Conservation (phyloP, 352 stramenopile genomes). For the Peronosclerospora sorghi region DNA sequence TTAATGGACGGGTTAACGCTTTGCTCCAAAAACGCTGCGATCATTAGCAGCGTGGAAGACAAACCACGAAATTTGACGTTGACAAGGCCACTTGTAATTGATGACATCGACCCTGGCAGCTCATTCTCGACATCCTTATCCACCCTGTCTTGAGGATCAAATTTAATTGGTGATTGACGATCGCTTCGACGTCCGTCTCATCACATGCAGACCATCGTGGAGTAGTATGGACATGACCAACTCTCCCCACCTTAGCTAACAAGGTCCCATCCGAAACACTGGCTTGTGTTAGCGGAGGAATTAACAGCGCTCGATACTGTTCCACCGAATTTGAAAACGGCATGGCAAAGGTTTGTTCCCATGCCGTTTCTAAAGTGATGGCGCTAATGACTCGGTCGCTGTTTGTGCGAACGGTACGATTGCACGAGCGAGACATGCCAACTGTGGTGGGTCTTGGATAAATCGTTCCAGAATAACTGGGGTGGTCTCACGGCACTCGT, state of each 20-base stretch:
- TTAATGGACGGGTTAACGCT: no score
- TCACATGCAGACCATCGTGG: constrained; percentile 2
- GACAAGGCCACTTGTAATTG: no score
- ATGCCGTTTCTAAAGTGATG: constrained; percentile 1
- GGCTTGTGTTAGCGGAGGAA: constrained; percentile 2
- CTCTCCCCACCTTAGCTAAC: constrained; percentile 2
- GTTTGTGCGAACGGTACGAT: constrained; percentile 14
- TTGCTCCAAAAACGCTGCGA: constrained; percentile 12
- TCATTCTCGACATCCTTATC: background rate
- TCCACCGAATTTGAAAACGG: no score
- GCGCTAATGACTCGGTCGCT: constrained; percentile 4
- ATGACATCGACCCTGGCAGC: no score
- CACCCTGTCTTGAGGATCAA: constrained; percentile 1
- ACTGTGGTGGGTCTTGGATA: constrained; percentile 27
- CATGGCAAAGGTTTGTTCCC: constrained; percentile 14
- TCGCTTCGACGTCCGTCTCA: constrained; percentile 6
- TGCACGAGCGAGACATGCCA: constrained; percentile 23
- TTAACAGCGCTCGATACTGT: constrained; percentile 11
- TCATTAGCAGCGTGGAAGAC: constrained; percentile 14
- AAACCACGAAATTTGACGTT: constrained; percentile 18
- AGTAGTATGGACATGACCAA: constrained; percentile 1
- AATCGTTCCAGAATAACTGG: constrained; percentile 39
- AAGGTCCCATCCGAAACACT: constrained; percentile 1
- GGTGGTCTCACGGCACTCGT: constrained; percentile 29
- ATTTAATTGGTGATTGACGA: constrained; percentile 4